These are phyloP conservation scores for Adansonia gregorii DNA, from an alignment of 441 rosid species.

Conservation along the genomic window DNA sequence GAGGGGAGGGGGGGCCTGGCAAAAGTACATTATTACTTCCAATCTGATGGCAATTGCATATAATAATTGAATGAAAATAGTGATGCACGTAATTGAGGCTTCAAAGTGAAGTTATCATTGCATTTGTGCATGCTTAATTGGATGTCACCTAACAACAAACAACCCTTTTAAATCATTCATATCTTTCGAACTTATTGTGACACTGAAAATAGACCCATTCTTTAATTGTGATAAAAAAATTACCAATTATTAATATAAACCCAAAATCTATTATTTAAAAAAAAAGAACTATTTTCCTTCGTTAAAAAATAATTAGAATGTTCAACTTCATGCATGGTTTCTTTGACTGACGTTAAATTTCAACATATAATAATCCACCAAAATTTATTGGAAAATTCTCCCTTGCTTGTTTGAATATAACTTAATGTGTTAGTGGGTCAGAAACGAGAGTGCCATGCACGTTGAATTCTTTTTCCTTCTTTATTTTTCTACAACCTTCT, in stretches of 20 bases:
- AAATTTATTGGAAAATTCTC: neutral
- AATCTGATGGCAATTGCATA: neutral
- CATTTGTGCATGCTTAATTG: slow-evolving; percentile 25
- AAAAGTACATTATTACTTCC: neutral
- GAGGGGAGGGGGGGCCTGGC: neutral
- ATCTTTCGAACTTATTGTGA: slow-evolving; percentile 9
- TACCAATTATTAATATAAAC: neutral
- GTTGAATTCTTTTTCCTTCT: too few relatives aligned
- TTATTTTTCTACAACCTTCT: too few relatives aligned
- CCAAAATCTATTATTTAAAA: neutral
- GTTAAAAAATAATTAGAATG: neutral
- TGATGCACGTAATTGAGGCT: slow-evolving; percentile 17
- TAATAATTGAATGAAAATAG: neutral
- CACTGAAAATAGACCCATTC: neutral
- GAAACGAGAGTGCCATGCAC: too few relatives aligned
- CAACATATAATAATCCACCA: neutral
- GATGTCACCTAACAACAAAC: slow-evolving; percentile 35
- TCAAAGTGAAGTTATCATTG: slow-evolving; percentile 28
- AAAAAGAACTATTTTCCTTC: neutral
- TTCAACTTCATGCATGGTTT: neutral
- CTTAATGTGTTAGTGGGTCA: neutral
- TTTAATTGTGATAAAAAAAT: neutral
- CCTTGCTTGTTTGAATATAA: neutral
- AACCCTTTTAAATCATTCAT: slow-evolving; percentile 25
- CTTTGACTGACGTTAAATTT: neutral